These are phyloP conservation scores for Backusella parvicylindrica DNA, from an alignment of 192 early-diverging fungal species.

Conservation along the genomic window DNA sequence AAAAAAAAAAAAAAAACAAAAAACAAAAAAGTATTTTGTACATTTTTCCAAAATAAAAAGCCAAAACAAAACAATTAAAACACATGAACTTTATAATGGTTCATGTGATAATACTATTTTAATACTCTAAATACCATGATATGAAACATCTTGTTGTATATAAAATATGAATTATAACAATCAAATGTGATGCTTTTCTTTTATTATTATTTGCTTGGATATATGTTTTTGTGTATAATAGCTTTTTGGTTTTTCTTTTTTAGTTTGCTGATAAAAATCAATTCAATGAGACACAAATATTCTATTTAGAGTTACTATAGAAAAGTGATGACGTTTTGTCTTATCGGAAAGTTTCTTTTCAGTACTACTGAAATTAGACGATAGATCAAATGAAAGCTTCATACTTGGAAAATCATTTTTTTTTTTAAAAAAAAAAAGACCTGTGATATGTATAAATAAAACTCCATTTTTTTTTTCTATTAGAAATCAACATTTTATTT, in stretches of 20 bases:
- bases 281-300: background rate
- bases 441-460: conserved; percentile 1
- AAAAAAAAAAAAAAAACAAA: background rate
- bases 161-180: background rate
- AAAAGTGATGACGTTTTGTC: background rate
- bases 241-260: background rate
- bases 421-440: background rate
- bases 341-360: background rate
- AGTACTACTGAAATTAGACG: background rate
- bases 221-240: background rate
- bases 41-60: background rate
- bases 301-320: background rate
- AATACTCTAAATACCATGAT: background rate
- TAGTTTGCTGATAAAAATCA: background rate
- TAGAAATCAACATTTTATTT: background rate
- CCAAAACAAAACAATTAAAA: conserved; percentile 5
- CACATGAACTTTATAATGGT: background rate
- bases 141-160: background rate
- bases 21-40: conserved; percentile 4
- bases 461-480: background rate
- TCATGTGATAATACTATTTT: background rate
- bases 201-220: background rate
- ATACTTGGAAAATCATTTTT: background rate
- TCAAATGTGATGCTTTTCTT: background rate
- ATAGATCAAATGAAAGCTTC: background rate